A percentile compares a stretch with the other conserved stretches of the same genome.
These are phyloP conservation scores for Beta vulgaris DNA, from an alignment of 148 eudicot species.

Conservation along the genomic window DNA sequence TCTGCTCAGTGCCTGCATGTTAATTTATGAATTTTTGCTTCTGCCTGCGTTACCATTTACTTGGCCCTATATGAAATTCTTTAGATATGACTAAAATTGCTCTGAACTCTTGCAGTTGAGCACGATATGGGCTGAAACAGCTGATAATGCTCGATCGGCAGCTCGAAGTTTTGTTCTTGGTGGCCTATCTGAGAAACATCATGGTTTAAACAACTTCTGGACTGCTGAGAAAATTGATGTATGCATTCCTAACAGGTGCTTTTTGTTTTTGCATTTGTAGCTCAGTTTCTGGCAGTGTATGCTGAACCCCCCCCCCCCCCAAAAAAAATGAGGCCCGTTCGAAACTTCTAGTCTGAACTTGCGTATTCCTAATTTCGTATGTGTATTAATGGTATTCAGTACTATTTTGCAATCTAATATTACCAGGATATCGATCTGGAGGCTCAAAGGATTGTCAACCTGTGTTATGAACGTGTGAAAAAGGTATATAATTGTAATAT, in stretches of 20 bases:
- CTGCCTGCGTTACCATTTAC: neutral
- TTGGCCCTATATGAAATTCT: neutral
- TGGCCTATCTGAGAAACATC: slow-evolving; percentile 79
- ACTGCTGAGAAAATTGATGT: slow-evolving; percentile 61
- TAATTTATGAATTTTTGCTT: neutral
- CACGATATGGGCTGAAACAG: slow-evolving; percentile 90
- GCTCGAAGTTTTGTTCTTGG: slow-evolving; percentile 81
- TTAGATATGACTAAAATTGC: neutral
- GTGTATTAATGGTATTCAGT: neutral
- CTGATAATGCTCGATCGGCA: slow-evolving; percentile 86
- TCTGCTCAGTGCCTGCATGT: neutral
- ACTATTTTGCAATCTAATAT: slow-evolving; percentile 10
- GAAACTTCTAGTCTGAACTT: neutral
- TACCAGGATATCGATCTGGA: slow-evolving; percentile 75
- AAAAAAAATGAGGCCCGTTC: neutral
- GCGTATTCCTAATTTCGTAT: neutral
- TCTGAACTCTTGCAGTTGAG: slow-evolving; percentile 53
- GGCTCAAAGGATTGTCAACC: slow-evolving; percentile 58
- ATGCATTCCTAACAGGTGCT: slow-evolving; percentile 23
- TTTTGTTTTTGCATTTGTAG: neutral
- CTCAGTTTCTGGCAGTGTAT: slow-evolving; percentile 1
- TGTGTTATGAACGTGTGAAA: slow-evolving; percentile 78
- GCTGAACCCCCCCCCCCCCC: neutral
- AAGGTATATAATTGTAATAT: slow-evolving; percentile 39
- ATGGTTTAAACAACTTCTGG: slow-evolving; percentile 82